Conservation (phyloP, 2,329 filamentous ascomycete genomes). For the Thermomyces lanuginosus region DNA sequence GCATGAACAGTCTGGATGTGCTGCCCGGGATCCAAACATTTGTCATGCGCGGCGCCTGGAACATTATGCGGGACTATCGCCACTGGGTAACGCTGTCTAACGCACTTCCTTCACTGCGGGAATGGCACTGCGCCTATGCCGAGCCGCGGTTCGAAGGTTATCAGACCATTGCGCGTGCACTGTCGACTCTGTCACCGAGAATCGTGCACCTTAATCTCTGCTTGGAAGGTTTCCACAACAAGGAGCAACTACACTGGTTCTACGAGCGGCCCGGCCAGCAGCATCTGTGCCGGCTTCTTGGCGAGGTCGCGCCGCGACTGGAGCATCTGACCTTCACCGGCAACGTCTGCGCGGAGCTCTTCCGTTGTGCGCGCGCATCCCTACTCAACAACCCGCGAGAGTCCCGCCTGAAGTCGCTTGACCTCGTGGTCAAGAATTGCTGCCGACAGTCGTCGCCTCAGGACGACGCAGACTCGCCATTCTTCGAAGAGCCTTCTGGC, state of each 20-base stretch:
- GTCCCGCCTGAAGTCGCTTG: conserved; percentile 44
- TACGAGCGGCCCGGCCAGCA: conserved; percentile 33
- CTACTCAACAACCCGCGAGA: conserved; percentile 32
- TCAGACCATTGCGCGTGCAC: conserved; percentile 48
- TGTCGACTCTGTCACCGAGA: conserved; percentile 40
- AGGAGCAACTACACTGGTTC: conserved; percentile 43
- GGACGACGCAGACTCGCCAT: conserved; percentile 20
- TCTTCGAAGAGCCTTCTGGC: conserved; percentile 49
- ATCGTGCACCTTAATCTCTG: conserved; percentile 51
- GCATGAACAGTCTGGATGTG: conserved; percentile 26
- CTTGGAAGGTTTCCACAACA: conserved; percentile 54
- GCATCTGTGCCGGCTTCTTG: conserved; percentile 51
- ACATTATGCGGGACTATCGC: conserved; percentile 46
- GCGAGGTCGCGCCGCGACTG: conserved; percentile 42
- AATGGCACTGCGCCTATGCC: conserved; percentile 40
- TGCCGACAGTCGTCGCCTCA: conserved; percentile 33
- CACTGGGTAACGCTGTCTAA: conserved; percentile 48
- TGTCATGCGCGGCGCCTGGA: conserved; percentile 62
- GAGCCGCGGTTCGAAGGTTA: conserved; percentile 62
- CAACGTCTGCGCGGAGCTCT: conserved; percentile 53
- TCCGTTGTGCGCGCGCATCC: conserved; percentile 39
- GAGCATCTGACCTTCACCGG: conserved; percentile 59
- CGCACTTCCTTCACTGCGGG: conserved; percentile 48
- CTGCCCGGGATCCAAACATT: conserved; percentile 47
- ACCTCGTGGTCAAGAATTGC: conserved; percentile 59